Conservation (phyloP, 148 eudicot genomes). For the Cornus suecica region DNA sequence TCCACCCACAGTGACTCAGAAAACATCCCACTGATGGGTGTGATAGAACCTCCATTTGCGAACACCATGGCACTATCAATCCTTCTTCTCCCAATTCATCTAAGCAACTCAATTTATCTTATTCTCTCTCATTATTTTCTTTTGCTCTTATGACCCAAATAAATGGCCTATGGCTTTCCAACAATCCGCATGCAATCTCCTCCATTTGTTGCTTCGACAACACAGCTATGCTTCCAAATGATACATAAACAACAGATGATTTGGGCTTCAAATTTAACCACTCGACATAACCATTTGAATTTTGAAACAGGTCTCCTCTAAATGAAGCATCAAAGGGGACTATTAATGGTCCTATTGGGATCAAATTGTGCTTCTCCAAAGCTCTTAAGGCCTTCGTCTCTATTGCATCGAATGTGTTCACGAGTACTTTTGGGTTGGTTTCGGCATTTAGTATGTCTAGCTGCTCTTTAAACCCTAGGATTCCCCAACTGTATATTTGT, state of each 20-base stretch:
- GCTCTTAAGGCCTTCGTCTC: conserved; percentile 20
- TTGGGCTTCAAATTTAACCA: conserved; percentile 38
- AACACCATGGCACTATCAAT: conserved; percentile 39
- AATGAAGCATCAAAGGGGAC: conserved; percentile 29
- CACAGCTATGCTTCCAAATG: neutral
- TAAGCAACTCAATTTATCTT: neutral
- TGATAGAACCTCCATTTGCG: conserved; percentile 34
- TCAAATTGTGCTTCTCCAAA: conserved; percentile 10
- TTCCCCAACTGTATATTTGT: neutral
- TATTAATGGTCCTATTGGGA: conserved; percentile 34
- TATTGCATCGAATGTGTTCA: conserved; percentile 35
- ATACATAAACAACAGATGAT: neutral
- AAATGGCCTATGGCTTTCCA: conserved; percentile 16
- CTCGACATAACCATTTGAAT: conserved; percentile 22
- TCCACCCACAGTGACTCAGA: conserved; percentile 44
- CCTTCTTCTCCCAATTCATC: conserved; percentile 19
- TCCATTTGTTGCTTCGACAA: neutral
- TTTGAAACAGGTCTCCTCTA: conserved; percentile 20
- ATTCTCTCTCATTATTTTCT: neutral
- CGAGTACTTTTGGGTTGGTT: conserved; percentile 24
- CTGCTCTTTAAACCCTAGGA: conserved; percentile 26
- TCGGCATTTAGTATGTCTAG: conserved; percentile 25
- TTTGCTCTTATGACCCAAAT: conserved; percentile 45
- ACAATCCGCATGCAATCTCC: neutral
- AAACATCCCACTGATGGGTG: conserved; percentile 36